A percentile compares a stretch with the other conserved stretches of the same genome.
Evolutionary conservation across 2,329 filamentous ascomycete species (phyloP).

Genomic region (Alternaria sp.): DNA sequence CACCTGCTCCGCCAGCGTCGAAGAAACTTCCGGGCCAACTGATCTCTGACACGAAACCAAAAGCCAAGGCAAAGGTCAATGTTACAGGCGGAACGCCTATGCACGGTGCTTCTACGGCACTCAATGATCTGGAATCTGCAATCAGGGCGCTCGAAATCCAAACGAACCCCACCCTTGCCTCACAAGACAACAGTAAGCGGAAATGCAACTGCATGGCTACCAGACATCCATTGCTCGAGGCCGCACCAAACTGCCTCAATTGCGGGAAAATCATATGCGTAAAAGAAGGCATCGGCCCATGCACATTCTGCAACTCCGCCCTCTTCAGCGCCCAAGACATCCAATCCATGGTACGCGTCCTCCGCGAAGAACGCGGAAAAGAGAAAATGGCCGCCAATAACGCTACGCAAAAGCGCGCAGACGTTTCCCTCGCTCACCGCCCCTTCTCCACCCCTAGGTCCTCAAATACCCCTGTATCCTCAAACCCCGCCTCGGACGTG

Average conservation of each 20-base stretch:
- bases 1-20: slow-evolving; percentile 57
- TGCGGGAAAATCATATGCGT: slow-evolving; percentile 97
- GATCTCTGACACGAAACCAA: slow-evolving; percentile 76
- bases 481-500: slow-evolving; percentile 49
- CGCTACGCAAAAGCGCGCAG: slow-evolving; percentile 70
- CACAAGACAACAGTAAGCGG: slow-evolving; percentile 65
- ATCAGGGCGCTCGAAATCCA: slow-evolving; percentile 91
- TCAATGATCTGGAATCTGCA: slow-evolving; percentile 76
- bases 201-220: slow-evolving; percentile 90
- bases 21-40: slow-evolving; percentile 75
- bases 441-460: slow-evolving; percentile 62
- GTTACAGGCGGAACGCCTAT: slow-evolving; percentile 82
- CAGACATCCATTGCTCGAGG: slow-evolving; percentile 86
- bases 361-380: slow-evolving; percentile 84
- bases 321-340: slow-evolving; percentile 78
- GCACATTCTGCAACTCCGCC: slow-evolving; percentile 84
- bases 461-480: slow-evolving; percentile 44
- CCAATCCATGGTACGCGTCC: slow-evolving; percentile 82
- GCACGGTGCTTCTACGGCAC: slow-evolving; percentile 79
- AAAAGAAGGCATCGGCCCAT: slow-evolving; percentile 91
- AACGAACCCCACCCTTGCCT: slow-evolving; percentile 78
- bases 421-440: slow-evolving; percentile 68
- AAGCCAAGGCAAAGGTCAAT: slow-evolving; percentile 70
- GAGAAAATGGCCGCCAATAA: slow-evolving; percentile 88
- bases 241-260: slow-evolving; percentile 88